phyloP scores from a whole-genome alignment of 495 filamentous ascomycete species.

The Annulohypoxylon stygium region DNA sequence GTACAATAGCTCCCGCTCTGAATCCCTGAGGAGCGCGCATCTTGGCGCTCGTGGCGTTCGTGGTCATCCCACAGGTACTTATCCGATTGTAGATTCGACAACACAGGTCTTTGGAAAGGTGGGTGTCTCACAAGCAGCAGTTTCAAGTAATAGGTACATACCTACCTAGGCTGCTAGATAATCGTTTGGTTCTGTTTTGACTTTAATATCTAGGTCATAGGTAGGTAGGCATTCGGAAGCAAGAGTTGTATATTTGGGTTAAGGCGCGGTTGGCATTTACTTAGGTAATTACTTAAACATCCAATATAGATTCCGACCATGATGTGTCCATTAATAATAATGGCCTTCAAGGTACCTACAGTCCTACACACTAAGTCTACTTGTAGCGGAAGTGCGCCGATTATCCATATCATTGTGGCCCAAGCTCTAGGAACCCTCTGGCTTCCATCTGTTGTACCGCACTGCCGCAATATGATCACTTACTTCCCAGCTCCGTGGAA shows the following conservation, averaged over 20 bases:
- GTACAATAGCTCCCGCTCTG: conserved; percentile 33
- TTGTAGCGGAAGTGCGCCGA: background rate
- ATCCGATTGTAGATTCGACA: conserved; percentile 10
- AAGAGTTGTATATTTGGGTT: no score
- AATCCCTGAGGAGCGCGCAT: conserved; percentile 31
- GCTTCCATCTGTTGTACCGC: background rate
- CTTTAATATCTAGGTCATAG: no score
- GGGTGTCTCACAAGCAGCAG: background rate
- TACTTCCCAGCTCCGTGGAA: conserved; percentile 29
- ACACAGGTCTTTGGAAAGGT: conserved; percentile 1
- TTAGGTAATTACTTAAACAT: no score
- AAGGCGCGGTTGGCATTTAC: no score
- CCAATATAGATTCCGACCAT: no score
- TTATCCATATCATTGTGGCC: background rate
- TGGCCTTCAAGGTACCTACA: background rate
- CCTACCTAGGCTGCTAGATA: no score
- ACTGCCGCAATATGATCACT: background rate
- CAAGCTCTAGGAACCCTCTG: background rate
- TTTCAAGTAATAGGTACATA: no score
- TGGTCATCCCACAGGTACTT: conserved; percentile 19
- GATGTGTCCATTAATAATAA: background rate
- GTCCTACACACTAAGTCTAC: no score
- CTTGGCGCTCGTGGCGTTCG: conserved; percentile 28
- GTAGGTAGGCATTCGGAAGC: no score
- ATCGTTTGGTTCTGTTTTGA: no score